Evolutionary conservation across 2,329 filamentous ascomycete genomes (phyloP), one percentile per base, ranked within the genome.

Genomic region (Teratosphaeria nubilosa): DNA sequence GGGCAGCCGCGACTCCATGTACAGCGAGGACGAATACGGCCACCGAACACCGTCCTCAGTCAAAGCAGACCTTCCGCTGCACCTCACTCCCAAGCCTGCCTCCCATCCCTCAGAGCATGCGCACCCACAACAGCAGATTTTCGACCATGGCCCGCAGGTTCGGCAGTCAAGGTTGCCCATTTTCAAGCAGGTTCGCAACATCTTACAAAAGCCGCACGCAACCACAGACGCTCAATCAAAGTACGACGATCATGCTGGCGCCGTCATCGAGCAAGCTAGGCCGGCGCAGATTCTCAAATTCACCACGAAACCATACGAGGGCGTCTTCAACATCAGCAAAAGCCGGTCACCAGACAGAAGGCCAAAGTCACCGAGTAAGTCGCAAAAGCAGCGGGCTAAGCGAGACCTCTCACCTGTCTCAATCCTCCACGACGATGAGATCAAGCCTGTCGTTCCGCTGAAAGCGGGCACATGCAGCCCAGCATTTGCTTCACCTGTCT

Each of bases 141-240:
- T 50, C 24, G 66, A 69, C 58, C 51, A 60, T 56, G 65, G 62
- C 48, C 65, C 63, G 16, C 63, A 68, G 51, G 54, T 58, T 22
- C 51, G 65, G 51, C 63, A 63, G 53, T 66, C 65, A 20, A 59
- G 62, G 55, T 64, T 70, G 34, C 69, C 68, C 13, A 63, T 71
- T 56, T 69, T 71, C 63, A 67, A 69, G 59, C 68, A 69, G 60
- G 69, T 71, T 27, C 64, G 68, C 11, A 66, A 64, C 9, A 68
- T 70, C 53, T 65, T 72, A 30, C 63, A 67, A 53, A 71, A 70
- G 54, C 64, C 64, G n/a, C 56, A 65, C 22, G 48, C 64, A 22
- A 54, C 56, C 41, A 63, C 60, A 22, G 57, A 59, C 20, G 59
- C 54, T 45, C 59, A 54, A 55, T 58, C 60, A 25, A 62, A 60